These are phyloP conservation scores for Falciphora oryzae DNA, from an alignment of 2,329 filamentous ascomycete genomes.

Conservation along the genomic window DNA sequence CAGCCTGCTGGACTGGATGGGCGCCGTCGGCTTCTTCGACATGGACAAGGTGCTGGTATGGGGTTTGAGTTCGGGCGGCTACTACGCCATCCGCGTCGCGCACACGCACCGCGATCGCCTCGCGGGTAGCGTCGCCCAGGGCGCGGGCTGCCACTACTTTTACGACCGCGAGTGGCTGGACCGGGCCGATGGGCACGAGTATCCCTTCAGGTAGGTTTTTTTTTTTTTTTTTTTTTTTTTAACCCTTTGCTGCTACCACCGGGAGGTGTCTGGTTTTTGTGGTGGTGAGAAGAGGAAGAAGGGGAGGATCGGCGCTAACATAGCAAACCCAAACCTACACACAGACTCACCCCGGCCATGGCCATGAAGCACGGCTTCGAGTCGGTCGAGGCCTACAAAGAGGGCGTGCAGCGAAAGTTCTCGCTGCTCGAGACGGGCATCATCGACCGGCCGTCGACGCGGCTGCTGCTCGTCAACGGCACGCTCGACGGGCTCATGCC, in stretches of 20 bases:
- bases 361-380: conserved; percentile 58
- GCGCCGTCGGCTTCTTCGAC: conserved; percentile 44
- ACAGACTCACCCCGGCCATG: conserved; percentile 46
- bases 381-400: conserved; percentile 48
- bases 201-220: conserved; percentile 47
- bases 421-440: conserved; percentile 56
- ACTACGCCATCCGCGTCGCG: conserved; percentile 62
- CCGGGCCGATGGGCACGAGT: conserved; percentile 60
- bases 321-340: background rate
- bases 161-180: conserved; percentile 54
- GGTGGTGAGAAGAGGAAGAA: background rate
- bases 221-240: background rate
- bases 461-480: conserved; percentile 58
- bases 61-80: conserved; percentile 61
- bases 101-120: conserved; percentile 56
- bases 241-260: background rate
- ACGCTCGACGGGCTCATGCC: conserved; percentile 60
- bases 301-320: conserved; percentile 6
- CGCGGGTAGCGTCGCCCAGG: conserved; percentile 54
- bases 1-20: conserved; percentile 56
- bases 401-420: conserved; percentile 53
- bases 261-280: no score
- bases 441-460: conserved; percentile 46
- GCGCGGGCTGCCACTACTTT: conserved; percentile 58
- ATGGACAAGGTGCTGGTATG: conserved; percentile 52